Evolutionary conservation across 768 basidiomycete species (phyloP).

Genomic region (Rhodosporidiobolus odoratus): DNA sequence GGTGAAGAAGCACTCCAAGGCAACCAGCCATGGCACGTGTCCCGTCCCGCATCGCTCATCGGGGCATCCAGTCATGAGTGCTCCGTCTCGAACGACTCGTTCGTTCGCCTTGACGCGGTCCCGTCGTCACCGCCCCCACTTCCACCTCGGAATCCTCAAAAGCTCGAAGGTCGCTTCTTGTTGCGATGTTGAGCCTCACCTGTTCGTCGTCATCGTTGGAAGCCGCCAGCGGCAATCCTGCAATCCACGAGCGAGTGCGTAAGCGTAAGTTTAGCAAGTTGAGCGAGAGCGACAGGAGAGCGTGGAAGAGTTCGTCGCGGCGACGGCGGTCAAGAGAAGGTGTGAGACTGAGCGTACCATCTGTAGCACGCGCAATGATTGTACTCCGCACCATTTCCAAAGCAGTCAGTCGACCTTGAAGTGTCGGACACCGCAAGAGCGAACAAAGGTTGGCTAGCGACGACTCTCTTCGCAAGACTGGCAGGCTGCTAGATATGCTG

Average conservation of each 20-base stretch:
- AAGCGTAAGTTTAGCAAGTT: background rate
- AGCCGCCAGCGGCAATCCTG: conserved; percentile 41
- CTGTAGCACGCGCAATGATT: conserved; percentile 33
- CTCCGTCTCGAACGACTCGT: too few relatives aligned
- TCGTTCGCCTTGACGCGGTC: too few relatives aligned
- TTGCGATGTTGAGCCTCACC: conserved; percentile 51
- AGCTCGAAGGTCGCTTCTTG: background rate
- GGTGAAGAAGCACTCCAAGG: too few relatives aligned
- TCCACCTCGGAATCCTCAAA: conserved; percentile 9
- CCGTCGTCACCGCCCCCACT: background rate
- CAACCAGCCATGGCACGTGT: too few relatives aligned
- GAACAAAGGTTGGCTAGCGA: background rate
- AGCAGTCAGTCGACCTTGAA: background rate
- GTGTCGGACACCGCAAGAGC: background rate
- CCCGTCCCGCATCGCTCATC: too few relatives aligned
- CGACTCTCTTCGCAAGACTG: too few relatives aligned
- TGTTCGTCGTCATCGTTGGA: conserved; percentile 82
- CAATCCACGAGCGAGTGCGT: rapidly evolving
- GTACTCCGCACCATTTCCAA: conserved; percentile 30
- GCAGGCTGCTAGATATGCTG: too few relatives aligned
- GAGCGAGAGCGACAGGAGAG: background rate
- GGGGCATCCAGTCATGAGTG: too few relatives aligned
- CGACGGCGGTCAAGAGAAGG: background rate
- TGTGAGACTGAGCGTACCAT: conserved; percentile 5
- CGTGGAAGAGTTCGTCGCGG: background rate